Evolutionary conservation across 2,329 filamentous ascomycete genomes (phyloP).

Genomic region (Beauveria caledonica): DNA sequence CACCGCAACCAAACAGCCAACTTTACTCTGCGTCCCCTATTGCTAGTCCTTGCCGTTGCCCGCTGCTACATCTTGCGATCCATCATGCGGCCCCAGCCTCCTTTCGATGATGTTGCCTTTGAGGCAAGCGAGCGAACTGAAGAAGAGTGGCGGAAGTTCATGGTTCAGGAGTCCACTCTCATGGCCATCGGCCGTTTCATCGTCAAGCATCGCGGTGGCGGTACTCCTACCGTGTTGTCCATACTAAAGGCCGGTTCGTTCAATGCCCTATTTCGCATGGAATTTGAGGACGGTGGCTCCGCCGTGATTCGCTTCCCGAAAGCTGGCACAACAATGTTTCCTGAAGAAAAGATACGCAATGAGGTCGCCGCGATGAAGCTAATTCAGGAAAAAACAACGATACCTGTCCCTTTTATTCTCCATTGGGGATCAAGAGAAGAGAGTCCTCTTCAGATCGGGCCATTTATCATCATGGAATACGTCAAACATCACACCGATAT

Average conservation of each 20-base stretch:
- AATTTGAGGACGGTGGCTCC: not conserved
- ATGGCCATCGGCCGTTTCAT: constrained; percentile 2
- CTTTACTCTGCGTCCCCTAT: not conserved
- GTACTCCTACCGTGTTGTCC: not conserved
- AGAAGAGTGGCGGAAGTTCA: not conserved
- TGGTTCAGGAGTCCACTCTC: not conserved
- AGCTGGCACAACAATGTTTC: constrained; percentile 12
- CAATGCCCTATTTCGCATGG: not conserved
- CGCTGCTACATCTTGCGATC: not conserved
- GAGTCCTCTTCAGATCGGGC: constrained; percentile 12
- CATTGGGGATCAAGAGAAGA: constrained; percentile 13
- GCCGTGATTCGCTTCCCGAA: constrained; percentile 10
- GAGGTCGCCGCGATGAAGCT: constrained; percentile 13
- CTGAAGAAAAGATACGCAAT: constrained; percentile 14
- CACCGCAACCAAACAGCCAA: not conserved
- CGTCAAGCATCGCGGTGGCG: not conserved
- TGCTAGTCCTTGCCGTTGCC: not conserved
- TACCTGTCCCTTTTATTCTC: constrained; percentile 13
- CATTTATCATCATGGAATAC: constrained; percentile 14
- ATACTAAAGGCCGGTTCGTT: not conserved
- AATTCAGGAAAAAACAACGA: constrained; percentile 12
- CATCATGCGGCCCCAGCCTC: not conserved
- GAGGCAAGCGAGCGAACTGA: constrained; percentile 3
- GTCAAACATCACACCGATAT: constrained; percentile 5
- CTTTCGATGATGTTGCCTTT: constrained; percentile 1